phyloP scores from a whole-genome alignment of 164 flowering plant species.

The Cinnamomum chago region DNA sequence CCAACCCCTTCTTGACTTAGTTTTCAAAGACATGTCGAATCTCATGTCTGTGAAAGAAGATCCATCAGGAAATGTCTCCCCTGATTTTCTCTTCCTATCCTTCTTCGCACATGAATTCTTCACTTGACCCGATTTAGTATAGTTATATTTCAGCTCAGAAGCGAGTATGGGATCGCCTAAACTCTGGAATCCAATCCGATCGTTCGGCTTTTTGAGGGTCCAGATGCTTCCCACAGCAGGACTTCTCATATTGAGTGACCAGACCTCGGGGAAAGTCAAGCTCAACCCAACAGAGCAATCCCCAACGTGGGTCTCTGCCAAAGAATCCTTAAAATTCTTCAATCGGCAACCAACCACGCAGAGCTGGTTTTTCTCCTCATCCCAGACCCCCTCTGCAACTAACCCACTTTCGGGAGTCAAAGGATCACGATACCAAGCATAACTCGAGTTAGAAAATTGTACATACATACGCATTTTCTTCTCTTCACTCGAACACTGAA shows the following conservation, averaged over 20 bases:
- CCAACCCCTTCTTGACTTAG: slow-evolving; percentile 15
- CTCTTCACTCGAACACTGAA: slow-evolving; percentile 27
- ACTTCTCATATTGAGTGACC: slow-evolving; percentile 37
- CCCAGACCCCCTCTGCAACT: slow-evolving; percentile 64
- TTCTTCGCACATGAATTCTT: slow-evolving; percentile 35
- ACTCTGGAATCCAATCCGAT: slow-evolving; percentile 23
- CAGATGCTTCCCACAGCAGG: slow-evolving; percentile 43
- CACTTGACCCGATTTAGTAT: slow-evolving; percentile 28
- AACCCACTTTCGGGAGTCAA: slow-evolving; percentile 33
- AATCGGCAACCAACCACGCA: slow-evolving; percentile 46
- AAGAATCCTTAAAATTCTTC: slow-evolving; percentile 19
- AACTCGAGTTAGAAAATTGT: slow-evolving; percentile 21
- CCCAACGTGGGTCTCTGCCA: slow-evolving; percentile 32
- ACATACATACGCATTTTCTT: slow-evolving; percentile 25
- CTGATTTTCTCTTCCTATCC: slow-evolving; percentile 9
- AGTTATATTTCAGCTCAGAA: slow-evolving; percentile 43
- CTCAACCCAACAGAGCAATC: slow-evolving; percentile 54
- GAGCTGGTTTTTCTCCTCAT: slow-evolving; percentile 32
- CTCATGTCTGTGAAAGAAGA: slow-evolving; percentile 37
- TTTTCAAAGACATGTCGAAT: slow-evolving; percentile 32
- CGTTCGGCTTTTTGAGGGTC: slow-evolving; percentile 35
- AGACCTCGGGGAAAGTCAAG: slow-evolving; percentile 32
- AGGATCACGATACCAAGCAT: slow-evolving; percentile 6
- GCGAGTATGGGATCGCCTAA: not conserved
- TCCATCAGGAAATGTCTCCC: slow-evolving; percentile 34